Base-by-base conservation (phyloP, 352 stramenopile species). In the Halophytophthora polymorphica region DNA sequence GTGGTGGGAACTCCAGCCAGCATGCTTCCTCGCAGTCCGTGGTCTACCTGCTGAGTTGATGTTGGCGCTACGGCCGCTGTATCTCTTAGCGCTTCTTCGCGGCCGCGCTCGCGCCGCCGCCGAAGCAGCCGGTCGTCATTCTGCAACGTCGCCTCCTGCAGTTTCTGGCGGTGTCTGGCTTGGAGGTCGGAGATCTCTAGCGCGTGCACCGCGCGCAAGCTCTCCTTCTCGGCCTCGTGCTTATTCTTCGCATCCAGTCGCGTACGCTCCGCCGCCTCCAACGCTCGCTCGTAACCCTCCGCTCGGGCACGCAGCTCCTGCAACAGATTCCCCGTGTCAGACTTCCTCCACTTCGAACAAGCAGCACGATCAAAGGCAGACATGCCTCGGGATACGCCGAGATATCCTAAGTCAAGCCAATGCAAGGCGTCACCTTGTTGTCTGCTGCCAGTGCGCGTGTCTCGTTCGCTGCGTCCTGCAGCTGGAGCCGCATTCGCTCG, bases 171-270 rank as follows among this genome's bases (percentile, higher is more conserved):
- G 37, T 86, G 73, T 44, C 66, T 62, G 14, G 39, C 4, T 38
- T 83, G 68, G 22, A 86, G 53, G 18, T 79, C 53, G 6, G 78
- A 64, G 1, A 87, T 18, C 45, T 87, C 78, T 2, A 87, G 34
- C 1, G 63, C 56, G 38, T 89, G 75, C 1, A 81, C 58, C 8
- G 66, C 66, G 1, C 63, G 63, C 8, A 83, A 15, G 39, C 72
- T 84, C 19, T 73, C 62, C 8, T 84, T 17, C 45, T 87, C 69
- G 2, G 66, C 73, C 22, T 49, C 48, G 22, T 89, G 73, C 19
- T 69, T 71, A 2, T 37, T 5, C 17, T 64, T 29, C n/a, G 75
- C 31, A 8, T 86, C 71, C 2, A 61, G 58, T 5, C 58, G 63
- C 8, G 52, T 50, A 0, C 45, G 60, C 10, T 67, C 53, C 14